Conservation (phyloP, 2,329 filamentous ascomycete species). For the Ambrosiella xylebori region DNA sequence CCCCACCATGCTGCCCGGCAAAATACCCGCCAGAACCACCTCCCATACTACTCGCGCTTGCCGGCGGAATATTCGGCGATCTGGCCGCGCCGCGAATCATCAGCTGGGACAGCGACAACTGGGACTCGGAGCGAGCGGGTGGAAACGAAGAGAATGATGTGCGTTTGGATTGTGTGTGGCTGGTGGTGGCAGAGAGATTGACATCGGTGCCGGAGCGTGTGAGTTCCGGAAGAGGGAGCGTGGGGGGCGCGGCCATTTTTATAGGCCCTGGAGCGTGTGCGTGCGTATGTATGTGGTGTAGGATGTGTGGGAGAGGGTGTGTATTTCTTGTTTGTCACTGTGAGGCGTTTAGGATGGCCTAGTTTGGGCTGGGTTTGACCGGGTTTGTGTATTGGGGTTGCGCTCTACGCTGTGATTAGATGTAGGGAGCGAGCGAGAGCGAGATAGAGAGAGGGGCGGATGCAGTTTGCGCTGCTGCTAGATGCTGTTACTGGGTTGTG, state of each 20-base stretch:
- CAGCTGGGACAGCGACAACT: constrained; percentile 29
- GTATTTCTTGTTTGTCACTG: too few relatives aligned
- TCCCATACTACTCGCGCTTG: constrained; percentile 24
- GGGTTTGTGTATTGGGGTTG: too few relatives aligned
- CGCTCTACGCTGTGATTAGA: too few relatives aligned
- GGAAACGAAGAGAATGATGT: constrained; percentile 50
- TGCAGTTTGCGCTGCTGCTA: too few relatives aligned
- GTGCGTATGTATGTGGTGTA: background rate
- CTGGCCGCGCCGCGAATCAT: constrained; percentile 23
- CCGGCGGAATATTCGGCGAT: constrained; percentile 27
- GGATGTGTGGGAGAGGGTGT: background rate
- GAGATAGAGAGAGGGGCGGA: too few relatives aligned
- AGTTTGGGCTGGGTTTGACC: too few relatives aligned
- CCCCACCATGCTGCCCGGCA: background rate
- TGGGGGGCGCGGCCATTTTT: constrained; percentile 10
- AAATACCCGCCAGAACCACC: constrained; percentile 2
- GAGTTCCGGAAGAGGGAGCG: constrained; percentile 10
- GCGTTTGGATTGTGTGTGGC: constrained; percentile 18
- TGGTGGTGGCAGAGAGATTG: background rate
- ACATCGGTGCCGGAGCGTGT: constrained; percentile 9
- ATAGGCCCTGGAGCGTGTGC: background rate
- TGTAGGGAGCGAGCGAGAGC: too few relatives aligned
- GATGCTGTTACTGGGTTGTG: too few relatives aligned
- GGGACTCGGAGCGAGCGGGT: constrained; percentile 38
- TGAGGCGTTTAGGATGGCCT: too few relatives aligned